Percentiles rank a stretch among this genome's conserved stretches.
Evolutionary conservation across 352 stramenopile species (phyloP).

Genomic region (Globisporangium emineosum): DNA sequence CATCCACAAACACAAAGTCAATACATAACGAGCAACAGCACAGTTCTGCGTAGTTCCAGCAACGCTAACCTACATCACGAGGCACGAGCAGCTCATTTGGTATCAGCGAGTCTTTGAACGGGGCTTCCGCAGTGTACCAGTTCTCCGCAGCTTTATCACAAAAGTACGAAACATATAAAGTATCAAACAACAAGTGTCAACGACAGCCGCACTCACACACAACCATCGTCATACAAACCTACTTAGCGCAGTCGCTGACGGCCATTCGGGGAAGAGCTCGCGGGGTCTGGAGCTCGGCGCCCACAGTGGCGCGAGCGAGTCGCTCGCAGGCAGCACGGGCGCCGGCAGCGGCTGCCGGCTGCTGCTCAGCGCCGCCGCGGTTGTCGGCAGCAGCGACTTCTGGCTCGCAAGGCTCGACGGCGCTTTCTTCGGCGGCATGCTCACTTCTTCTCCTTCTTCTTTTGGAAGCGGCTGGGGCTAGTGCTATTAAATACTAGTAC

Average conservation of each 20-base stretch:
- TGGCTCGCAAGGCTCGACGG: slow-evolving; percentile 11
- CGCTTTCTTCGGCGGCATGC: slow-evolving; percentile 19
- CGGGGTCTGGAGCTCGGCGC: slow-evolving; percentile 26
- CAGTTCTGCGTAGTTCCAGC: not conserved
- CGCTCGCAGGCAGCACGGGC: slow-evolving; percentile 25
- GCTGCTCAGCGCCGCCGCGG: not conserved
- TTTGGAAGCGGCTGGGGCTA: no score
- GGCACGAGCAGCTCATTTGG: slow-evolving; percentile 27
- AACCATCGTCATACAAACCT: not conserved
- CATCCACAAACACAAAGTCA: not conserved
- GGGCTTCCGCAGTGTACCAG: slow-evolving; percentile 40
- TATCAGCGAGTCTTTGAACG: slow-evolving; percentile 43
- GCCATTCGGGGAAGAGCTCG: slow-evolving; percentile 68
- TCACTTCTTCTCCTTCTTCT: not conserved
- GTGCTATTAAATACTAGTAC: no score
- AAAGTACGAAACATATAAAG: not conserved
- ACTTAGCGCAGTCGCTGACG: slow-evolving; percentile 22
- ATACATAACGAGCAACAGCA: not conserved
- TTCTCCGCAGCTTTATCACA: slow-evolving; percentile 33
- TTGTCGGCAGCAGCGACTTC: slow-evolving; percentile 14
- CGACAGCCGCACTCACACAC: not conserved
- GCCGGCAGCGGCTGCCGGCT: slow-evolving; percentile 21
- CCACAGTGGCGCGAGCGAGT: slow-evolving; percentile 44
- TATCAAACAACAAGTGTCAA: not conserved
- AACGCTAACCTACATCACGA: slow-evolving; percentile 13